phyloP scores from a whole-genome alignment of 2,329 filamentous ascomycete genomes.

The Raffaelea deltoideospora region DNA sequence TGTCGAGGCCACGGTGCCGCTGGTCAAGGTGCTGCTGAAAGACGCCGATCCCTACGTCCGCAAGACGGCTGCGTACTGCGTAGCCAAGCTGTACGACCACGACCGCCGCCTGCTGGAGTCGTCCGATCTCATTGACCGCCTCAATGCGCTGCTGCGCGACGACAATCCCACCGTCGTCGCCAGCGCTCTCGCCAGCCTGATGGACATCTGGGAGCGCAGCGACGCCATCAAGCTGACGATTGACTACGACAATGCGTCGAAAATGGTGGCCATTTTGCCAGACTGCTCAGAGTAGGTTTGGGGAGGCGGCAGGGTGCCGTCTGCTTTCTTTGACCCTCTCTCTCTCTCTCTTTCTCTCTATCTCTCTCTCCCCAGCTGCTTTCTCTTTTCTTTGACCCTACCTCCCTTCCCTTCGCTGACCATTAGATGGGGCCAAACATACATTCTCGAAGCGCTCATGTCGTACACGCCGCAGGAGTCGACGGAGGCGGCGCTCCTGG shows the following conservation, averaged over 20 bases:
- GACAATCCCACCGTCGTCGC: constrained; percentile 97
- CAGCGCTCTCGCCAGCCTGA: constrained; percentile 75
- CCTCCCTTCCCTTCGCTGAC: no score
- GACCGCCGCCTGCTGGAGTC: constrained; percentile 78
- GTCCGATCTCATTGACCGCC: constrained; percentile 79
- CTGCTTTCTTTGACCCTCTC: no score
- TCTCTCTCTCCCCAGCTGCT: no score
- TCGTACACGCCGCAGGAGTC: constrained; percentile 91
- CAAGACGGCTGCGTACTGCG: constrained; percentile 91
- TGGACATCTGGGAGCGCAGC: constrained; percentile 97
- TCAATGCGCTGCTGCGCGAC: constrained; percentile 81
- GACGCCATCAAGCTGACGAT: constrained; percentile 97
- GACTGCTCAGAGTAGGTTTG: constrained; percentile 91
- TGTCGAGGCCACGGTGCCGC: constrained; percentile 74
- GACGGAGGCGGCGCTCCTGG: constrained; percentile 72
- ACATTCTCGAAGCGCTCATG: constrained; percentile 95
- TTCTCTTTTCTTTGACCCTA: no score
- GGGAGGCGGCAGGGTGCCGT: no score
- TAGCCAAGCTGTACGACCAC: constrained; percentile 96
- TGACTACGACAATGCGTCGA: constrained; percentile 92
- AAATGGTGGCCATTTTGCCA: constrained; percentile 89
- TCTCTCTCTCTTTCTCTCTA: no score
- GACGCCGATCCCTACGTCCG: constrained; percentile 91
- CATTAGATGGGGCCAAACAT: constrained; percentile 95
- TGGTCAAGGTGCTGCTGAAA: constrained; percentile 68